Base-by-base conservation (phyloP, 2,329 filamentous ascomycete genomes). In the Phoma sp. region DNA sequence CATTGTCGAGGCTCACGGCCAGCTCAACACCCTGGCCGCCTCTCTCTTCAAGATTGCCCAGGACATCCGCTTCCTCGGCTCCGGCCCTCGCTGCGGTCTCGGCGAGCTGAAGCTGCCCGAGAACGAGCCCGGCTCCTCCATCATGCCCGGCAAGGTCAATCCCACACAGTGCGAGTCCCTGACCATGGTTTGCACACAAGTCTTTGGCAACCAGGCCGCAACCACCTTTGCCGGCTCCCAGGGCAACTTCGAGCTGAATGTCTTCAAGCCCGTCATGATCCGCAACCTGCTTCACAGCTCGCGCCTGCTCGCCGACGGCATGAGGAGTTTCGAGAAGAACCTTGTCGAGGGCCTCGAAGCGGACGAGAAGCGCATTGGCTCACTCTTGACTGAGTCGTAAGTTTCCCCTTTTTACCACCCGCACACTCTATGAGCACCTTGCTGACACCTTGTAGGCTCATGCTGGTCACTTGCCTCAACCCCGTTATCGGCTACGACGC, bases 71-170 rank as follows among this genome's bases (percentile, higher is more conserved):
- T 98, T 96, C 82, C 90, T 98, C 46, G 95, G 95, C 68, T 96
- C 91, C 65, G 95, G 95, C 14, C 95, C 95, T 50, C 92, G 95
- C 56, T 98, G 95, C 78, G 95, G 95, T 71, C 88, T 98, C 18
- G 93, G 93, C 64, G 95, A 99, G 82, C 86, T 99, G 60, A 85
- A 86, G 72, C 87, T 99, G 45, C 95, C 95, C 21, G 95, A 99
- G 82, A 99, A 99, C 81, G 95, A 99, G 83, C 95, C 95, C 28
- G 93, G 93, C 61, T 95, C 90, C 72, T 96, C 91, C 67, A 98
- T 99, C 83, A 99, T 99, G 95, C 95, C 95, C 37, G 95, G 95
- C 72, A 99, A 99, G 83, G 95, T 99, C 76, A 99, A 99, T 83
- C 95, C 95, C 26, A 99, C 95, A 26, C 95, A 99, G 81, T 96